Evolutionary conservation across 2,329 filamentous ascomycete genomes (phyloP).

Genomic region (Pestalotiopsis sp.): DNA sequence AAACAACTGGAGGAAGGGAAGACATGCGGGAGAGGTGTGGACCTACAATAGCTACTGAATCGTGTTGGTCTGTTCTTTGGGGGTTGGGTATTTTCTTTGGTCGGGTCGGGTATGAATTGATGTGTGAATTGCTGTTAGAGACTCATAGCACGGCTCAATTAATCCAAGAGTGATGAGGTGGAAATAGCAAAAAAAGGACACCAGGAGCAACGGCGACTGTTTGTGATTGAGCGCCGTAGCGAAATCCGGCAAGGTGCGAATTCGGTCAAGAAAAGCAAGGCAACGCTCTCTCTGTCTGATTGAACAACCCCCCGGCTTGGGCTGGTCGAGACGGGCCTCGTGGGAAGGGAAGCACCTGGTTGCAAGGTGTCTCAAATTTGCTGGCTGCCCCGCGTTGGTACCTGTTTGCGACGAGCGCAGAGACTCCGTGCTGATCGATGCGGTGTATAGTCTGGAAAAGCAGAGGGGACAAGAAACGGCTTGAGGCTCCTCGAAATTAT

Average conservation of each 20-base stretch:
- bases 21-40: neutral
- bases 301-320: neutral
- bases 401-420: slow-evolving; percentile 12
- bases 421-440: slow-evolving; percentile 5
- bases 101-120: neutral
- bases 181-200: slow-evolving; percentile 1
- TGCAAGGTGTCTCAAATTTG: slow-evolving; percentile 12
- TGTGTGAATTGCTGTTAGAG: neutral
- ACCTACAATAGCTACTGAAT: slow-evolving; percentile 1
- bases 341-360: slow-evolving; percentile 12
- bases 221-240: neutral
- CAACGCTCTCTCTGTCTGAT: neutral
- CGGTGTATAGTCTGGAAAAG: neutral
- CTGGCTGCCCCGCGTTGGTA: slow-evolving; percentile 7
- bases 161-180: neutral
- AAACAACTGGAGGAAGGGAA: neutral
- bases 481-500: neutral
- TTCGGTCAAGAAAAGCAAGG: neutral
- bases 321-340: neutral
- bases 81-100: neutral
- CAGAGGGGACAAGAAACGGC: neutral
- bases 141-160: neutral
- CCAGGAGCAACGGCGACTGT: neutral
- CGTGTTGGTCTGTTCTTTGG: neutral
- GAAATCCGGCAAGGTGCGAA: neutral